Base-by-base conservation (phyloP, 106 monocot genomes). In the Amphibolis antarctica region DNA sequence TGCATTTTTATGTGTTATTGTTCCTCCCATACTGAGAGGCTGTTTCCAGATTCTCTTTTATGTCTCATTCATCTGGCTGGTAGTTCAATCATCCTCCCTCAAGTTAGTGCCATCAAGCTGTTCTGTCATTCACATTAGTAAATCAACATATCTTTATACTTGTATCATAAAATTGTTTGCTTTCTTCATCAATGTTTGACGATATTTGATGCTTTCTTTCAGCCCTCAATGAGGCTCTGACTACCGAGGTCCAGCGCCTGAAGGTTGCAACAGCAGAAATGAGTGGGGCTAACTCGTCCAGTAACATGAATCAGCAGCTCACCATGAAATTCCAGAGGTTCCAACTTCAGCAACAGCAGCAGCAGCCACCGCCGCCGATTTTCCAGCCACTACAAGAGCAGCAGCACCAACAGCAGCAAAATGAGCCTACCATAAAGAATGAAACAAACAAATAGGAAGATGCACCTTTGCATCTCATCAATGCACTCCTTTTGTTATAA, bases 171-270 rank as follows among this genome's bases (percentile, higher is more conserved):
- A n/a, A n/a, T n/a, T n/a, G n/a, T n/a, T n/a, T n/a, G n/a, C n/a
- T n/a, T n/a, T n/a, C n/a, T n/a, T n/a, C n/a, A n/a, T n/a, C n/a
- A n/a, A n/a, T n/a, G n/a, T n/a, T n/a, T n/a, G n/a, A 36, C 36
- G 36, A 4, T 7, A 36, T 36, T 36, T 36, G 36, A 36, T 2
- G 36, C 36, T 36, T 7, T 36, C 10, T 53, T 53, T 53, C 22
- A 86, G 86, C 86, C 68, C 71, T 86, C 1, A 86, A 82, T 65
- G 86, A 86, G 73, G 82, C 86, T 36, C 67, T 86, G 13, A 74
- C 76, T 44, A 76, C 71, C 22, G 86, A 86, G 53, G 82, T 93
- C 26, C 93, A 85, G 28, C 82, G 85, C 12, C 74, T 88, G 58
- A 88, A 93, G 66, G 69, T 93, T 63, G 76, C 77, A 23, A 76